Percentiles rank a stretch among this genome's conserved stretches.
phyloP scores from a whole-genome alignment of 1,284 basidiomycete genomes.

The Microbotryum intermedium region DNA sequence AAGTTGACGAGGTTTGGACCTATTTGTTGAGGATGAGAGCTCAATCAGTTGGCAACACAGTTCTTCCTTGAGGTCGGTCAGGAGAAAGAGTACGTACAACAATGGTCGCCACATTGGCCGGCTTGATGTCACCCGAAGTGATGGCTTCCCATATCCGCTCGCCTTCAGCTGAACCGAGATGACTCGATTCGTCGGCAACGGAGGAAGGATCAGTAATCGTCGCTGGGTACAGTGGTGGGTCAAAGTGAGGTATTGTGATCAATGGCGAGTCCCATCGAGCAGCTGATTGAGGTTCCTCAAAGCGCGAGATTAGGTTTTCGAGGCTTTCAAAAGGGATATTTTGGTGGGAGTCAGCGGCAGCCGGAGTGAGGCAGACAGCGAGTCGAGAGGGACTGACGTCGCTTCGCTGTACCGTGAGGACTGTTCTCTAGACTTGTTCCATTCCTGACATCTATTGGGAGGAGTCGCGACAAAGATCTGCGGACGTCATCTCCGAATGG shows the following conservation, averaged over 20 bases:
- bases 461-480: slow-evolving; percentile 59
- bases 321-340: slow-evolving; percentile 48
- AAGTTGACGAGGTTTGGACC: slow-evolving; percentile 37
- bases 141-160: slow-evolving; percentile 73
- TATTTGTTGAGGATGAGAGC: not conserved
- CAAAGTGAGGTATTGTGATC: slow-evolving; percentile 71
- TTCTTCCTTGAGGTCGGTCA: too few species aligned
- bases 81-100: slow-evolving; percentile 56
- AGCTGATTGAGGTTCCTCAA: slow-evolving; percentile 94
- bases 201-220: slow-evolving; percentile 43
- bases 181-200: not conserved
- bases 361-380: not conserved
- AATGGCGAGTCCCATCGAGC: slow-evolving; percentile 95
- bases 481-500: not conserved
- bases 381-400: slow-evolving; percentile 52
- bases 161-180: slow-evolving; percentile 8
- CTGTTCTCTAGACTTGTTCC: slow-evolving; percentile 56
- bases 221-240: slow-evolving; percentile 48
- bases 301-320: slow-evolving; percentile 79
- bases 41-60: not conserved
- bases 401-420: slow-evolving; percentile 54
- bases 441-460: slow-evolving; percentile 63
- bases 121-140: slow-evolving; percentile 67
- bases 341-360: not conserved
- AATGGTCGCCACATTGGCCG: slow-evolving; percentile 74